Evolutionary conservation across 164 flowering plant species (phyloP).

Genomic region (Aristolochia californica): DNA sequence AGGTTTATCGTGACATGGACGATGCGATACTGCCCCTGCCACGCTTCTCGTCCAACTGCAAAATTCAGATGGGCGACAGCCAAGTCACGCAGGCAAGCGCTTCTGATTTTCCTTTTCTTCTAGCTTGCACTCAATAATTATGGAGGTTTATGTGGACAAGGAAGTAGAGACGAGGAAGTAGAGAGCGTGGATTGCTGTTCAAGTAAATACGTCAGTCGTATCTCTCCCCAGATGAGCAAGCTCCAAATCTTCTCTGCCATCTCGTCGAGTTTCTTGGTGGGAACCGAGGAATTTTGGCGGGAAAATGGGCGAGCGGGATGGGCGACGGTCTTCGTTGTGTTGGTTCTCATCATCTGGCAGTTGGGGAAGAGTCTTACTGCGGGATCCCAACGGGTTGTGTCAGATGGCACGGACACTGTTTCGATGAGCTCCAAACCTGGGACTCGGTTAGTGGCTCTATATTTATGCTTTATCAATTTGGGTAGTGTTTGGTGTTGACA

Average conservation of each 20-base stretch:
- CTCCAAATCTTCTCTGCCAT: neutral
- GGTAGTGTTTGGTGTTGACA: too few species aligned
- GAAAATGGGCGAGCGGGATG: slow-evolving; percentile 20
- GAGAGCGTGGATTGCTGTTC: neutral
- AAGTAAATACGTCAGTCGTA: neutral
- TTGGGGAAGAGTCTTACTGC: slow-evolving; percentile 1
- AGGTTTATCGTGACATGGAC: too few species aligned
- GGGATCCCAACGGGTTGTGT: slow-evolving; percentile 3
- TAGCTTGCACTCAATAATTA: too few species aligned
- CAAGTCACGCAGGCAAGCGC: too few species aligned
- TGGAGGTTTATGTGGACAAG: too few species aligned
- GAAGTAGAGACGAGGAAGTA: too few species aligned
- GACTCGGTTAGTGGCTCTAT: slow-evolving; percentile 1
- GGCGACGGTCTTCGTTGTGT: slow-evolving; percentile 26
- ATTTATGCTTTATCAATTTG: too few species aligned
- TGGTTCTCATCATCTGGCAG: slow-evolving; percentile 23
- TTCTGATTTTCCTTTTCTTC: too few species aligned
- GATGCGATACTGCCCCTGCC: too few species aligned
- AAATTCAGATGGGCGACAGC: too few species aligned
- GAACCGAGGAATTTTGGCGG: slow-evolving; percentile 22
- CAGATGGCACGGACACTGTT: neutral
- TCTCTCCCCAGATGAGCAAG: slow-evolving; percentile 1
- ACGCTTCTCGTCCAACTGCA: too few species aligned
- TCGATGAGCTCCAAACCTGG: neutral
- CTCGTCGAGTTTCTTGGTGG: slow-evolving; percentile 9